Conservation (phyloP, 345 rosid genomes). For the Excoecaria cochinchinensis region DNA sequence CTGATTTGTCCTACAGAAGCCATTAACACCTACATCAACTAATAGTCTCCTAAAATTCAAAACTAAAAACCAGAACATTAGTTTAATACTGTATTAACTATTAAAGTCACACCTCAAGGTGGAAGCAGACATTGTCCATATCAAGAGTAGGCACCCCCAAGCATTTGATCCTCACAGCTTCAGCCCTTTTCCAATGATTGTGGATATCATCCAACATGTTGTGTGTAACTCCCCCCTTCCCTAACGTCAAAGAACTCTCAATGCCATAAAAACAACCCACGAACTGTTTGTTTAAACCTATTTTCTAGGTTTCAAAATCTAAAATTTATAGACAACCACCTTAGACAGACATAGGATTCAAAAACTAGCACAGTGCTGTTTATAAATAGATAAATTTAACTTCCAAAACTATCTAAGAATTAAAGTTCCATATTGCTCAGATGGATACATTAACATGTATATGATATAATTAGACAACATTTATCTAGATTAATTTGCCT, state of each 20-base stretch:
- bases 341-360: neutral
- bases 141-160: constrained; percentile 91
- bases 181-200: constrained; percentile 86
- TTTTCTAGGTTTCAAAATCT: neutral
- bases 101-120: constrained; percentile 62
- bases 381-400: too few species aligned
- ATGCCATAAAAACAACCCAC: too few species aligned
- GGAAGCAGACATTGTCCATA: constrained; percentile 84
- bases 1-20: constrained; percentile 68
- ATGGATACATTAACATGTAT: too few species aligned
- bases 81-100: constrained; percentile 1
- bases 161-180: constrained; percentile 91
- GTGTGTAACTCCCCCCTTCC: constrained; percentile 88
- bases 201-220: constrained; percentile 92
- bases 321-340: neutral
- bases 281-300: neutral
- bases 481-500: constrained; percentile 85
- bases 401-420: neutral
- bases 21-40: constrained; percentile 33
- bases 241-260: constrained; percentile 24
- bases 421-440: too few species aligned
- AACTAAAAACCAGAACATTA: neutral
- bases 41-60: constrained; percentile 5
- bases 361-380: too few species aligned
- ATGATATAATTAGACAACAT: neutral